Evolutionary conservation across 2,329 filamentous ascomycete species (phyloP).

Genomic region (Fusarium sacchari): DNA sequence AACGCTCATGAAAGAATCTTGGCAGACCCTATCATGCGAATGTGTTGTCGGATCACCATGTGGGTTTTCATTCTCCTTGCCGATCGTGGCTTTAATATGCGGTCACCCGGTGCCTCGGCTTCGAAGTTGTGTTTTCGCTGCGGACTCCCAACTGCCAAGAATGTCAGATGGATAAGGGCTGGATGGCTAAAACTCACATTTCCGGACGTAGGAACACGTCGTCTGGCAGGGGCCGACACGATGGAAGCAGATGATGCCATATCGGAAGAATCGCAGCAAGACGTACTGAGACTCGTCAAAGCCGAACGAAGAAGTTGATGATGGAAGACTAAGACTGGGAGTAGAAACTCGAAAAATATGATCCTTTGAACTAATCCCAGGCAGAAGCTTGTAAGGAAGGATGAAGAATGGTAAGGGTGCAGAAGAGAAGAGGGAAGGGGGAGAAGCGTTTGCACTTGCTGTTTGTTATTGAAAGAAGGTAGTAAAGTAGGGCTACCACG

Average conservation of each 20-base stretch:
- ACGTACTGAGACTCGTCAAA: neutral
- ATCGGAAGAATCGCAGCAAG: neutral
- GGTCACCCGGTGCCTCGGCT: too few species aligned
- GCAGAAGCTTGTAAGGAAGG: neutral
- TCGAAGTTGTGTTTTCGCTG: too few species aligned
- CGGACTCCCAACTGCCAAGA: too few species aligned
- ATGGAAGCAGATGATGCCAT: neutral
- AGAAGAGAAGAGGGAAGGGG: neutral
- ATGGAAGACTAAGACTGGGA: neutral
- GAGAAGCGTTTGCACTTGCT: slow-evolving; percentile 7
- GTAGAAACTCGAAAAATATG: neutral
- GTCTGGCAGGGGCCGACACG: neutral
- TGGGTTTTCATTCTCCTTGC: too few species aligned
- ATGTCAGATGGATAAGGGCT: too few species aligned
- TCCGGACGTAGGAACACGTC: neutral
- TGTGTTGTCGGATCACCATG: too few species aligned
- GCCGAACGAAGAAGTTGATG: neutral
- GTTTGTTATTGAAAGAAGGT: neutral
- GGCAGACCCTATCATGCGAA: too few species aligned
- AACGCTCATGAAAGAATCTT: too few species aligned
- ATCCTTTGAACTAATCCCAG: neutral
- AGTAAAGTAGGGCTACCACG: too few species aligned
- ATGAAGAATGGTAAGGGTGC: neutral
- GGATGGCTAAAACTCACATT: slow-evolving; percentile 6
- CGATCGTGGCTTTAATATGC: too few species aligned